Base-by-base conservation (phyloP, 768 basidiomycete species). In the Pleurotus salmoneostramineus region DNA sequence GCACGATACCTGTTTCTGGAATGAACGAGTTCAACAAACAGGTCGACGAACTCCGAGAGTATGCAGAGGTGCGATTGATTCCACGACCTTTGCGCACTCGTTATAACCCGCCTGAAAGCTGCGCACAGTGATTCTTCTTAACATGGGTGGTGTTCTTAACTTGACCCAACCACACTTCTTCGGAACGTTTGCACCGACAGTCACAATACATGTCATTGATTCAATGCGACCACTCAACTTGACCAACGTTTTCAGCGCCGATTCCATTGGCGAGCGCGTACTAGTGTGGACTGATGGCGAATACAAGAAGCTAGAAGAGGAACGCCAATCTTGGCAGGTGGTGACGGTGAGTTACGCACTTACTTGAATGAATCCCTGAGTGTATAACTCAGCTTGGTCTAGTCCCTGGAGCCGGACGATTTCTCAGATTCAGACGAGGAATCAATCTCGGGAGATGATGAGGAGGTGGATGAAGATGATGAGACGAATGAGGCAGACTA, bases 261-360 rank as follows among this genome's bases (percentile, higher is more conserved):
- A 85, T 27, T 79, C 83, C 63, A 82, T 82, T 52, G 82, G 80
- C 10, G 85, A 89, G 61, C 77, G 88, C 52, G 84, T 98, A 15
- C 76, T 96, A 33, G 80, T 98, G 0, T 99, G 97, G 97, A 93
- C 95, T 61, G 95, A 96, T 65, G 93, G 93, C 3, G 86, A 83
- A 14, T 88, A 85, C 2, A 85, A 87, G 57, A 78, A 78, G 57
- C 75, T 96, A 63, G 74, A 75, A 37, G 83, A 89, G 45, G 87
- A 93, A 65, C 80, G 81, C 65, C 85, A 84, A 65, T 89, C 94
- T 42, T 98, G 89, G 85, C 90, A 95, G 71, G 83, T 87, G 10
- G 71, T 94, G 4, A 83, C 87, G 73, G 95, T 95, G 65, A 63
- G 82, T 70, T 32, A 27, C 3, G 21, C 21, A 27, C 21, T 27